Conservation (phyloP, 192 early-diverging fungal species). For the Entomortierella beljakovae region DNA sequence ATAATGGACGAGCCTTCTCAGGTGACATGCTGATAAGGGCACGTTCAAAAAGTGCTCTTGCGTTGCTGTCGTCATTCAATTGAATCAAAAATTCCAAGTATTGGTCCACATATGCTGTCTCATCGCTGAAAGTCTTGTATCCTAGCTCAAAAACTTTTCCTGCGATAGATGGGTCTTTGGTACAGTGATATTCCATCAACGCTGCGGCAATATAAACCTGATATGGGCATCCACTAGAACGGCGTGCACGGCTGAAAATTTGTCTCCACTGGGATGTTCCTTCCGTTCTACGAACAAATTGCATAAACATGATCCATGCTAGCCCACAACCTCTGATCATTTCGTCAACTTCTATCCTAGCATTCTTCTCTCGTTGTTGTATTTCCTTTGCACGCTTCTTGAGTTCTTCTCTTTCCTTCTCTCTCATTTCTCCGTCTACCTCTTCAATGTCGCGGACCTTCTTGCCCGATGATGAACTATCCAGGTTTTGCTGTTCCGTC, state of each 20-base stretch:
- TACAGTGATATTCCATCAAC: conserved; percentile 92
- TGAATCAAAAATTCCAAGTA: conserved; percentile 92
- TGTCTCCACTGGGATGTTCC: conserved; percentile 65
- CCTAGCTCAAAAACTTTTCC: conserved; percentile 93
- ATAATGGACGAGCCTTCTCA: conserved; percentile 79
- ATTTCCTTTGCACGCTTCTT: conserved; percentile 72
- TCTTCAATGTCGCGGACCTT: conserved; percentile 60
- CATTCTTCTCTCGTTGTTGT: conserved; percentile 67
- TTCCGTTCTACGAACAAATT: conserved; percentile 80
- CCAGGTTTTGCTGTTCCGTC: conserved; percentile 51
- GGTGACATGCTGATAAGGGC: conserved; percentile 77
- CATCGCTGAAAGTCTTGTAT: conserved; percentile 81
- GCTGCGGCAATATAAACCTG: conserved; percentile 76
- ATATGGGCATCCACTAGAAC: conserved; percentile 78
- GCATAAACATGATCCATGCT: conserved; percentile 92
- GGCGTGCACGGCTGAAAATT: conserved; percentile 83
- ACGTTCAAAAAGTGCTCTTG: conserved; percentile 90
- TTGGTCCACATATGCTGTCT: conserved; percentile 77
- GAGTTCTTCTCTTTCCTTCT: conserved; percentile 60
- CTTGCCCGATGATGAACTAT: conserved; percentile 53
- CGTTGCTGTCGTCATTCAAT: conserved; percentile 93
- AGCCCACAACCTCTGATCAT: conserved; percentile 70
- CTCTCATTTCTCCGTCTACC: conserved; percentile 68
- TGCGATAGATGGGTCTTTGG: conserved; percentile 85
- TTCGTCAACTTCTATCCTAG: conserved; percentile 64